Evolutionary conservation across 2,329 filamentous ascomycete genomes (phyloP), one percentile per base, ranked within the genome.

Genomic region (Aureobasidium mangrovei): DNA sequence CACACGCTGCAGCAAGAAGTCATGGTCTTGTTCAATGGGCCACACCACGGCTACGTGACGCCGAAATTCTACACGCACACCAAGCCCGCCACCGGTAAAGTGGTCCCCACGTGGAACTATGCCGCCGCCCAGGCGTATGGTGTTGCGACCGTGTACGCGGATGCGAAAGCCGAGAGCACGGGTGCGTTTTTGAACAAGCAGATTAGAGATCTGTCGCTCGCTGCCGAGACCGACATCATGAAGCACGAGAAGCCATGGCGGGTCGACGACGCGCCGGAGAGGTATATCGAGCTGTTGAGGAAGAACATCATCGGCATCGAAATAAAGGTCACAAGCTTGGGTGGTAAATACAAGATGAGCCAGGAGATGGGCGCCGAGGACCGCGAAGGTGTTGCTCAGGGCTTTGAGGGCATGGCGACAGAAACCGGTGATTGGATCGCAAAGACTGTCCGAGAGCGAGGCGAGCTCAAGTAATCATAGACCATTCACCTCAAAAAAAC

Each of bases 41-140:
- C 76, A 0, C 64, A 72, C 1, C 77, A 85, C 36, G 80, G 83
- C 67, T 86, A 86, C 60, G 77, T 86, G 4, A 85, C 83, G 0
- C 81, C 83, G 0, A 82, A 84, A 57, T 86, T 85, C 67, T 86
- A 86, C 69, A 73, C 69, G 8, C 74, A 81, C 59, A 85, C 83
- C 1, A 86, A 86, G 63, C 83, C 82, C 0, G 64, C 62, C 0
- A 82, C 77, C 0, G 83, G 76, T 8, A 86, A 86, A 60, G 83
- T 85, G 0, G 83, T 84, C 4, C 82, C 82, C 0, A 87, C 83
- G 0, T 86, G 83, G 84, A 82, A 87, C 65, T 87, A 86, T 60
- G 72, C 80, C 0, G 81, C 83, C 0, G 82, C 76, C 0, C 81
- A 86, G 65, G 80, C 73, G 0, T 85, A 85, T 60, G 83, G 83